Evolutionary conservation across 805 yeast species (phyloP), one percentile per base, ranked within the genome.

Genomic region (Metschnikowia lunata): DNA sequence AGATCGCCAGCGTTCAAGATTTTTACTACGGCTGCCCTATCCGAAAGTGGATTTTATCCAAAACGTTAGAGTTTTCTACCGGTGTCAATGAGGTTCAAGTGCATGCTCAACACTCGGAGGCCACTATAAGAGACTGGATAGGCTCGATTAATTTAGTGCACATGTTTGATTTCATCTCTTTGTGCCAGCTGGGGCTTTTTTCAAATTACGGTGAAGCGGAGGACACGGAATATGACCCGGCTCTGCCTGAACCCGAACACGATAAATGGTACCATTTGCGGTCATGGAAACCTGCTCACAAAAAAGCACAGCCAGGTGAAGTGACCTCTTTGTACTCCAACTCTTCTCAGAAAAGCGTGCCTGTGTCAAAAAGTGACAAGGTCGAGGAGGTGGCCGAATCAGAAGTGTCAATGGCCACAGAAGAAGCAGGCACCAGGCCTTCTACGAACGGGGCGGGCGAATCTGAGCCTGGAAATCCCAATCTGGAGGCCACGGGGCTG

Each of bases 91-190:
- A 23, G 9, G 33, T 39, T 8, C 43, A 36, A 6, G 27, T 43
- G 18, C 37, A 32, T 6, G 42, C 47, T 8, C 47, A 43, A 27
- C 18, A n/a, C 26, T 36, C 43, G n/a, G 47, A 43, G 32, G 40
- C 35, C 7, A 23, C 29, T 2, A 13, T 39, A 13, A 12, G 18
- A n/a, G 43, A 39, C 12, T 31, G 14, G n/a, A 1, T 43, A 8
- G 7, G 18, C 13, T 26, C 39, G 12, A 34, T 43, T 10, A 40
- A 43, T n/a, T 8, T 38, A 12, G 39, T 34, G 15, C 28, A 26
- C 12, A 18, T 34, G 4, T 23, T 42, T 34, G 46, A 42, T 2
- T 7, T 27, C 6, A 12, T 34, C 8, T 14, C 37, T 4, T 28
- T 42, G n/a, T n/a, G 26, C 26, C 7, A 9, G 12, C 23, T 8